Evolutionary conservation across 2,329 filamentous ascomycete genomes (phyloP), one percentile per base, ranked within the genome.

Genomic region (Arthroderma sp.): DNA sequence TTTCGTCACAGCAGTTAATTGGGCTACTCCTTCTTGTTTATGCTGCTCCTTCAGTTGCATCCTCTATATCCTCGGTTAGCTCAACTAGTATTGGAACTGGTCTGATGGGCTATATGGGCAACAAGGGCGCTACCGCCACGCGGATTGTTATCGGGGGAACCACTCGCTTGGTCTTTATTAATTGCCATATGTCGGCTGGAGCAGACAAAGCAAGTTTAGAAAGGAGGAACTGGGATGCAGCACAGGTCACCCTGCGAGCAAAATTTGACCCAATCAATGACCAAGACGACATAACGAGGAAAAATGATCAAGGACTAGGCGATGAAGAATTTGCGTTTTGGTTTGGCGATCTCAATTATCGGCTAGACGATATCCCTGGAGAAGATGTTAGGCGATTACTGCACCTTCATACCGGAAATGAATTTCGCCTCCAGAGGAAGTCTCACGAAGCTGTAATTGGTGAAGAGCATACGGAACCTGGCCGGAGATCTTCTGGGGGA

Each of bases 291-390:
- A 60, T 64, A 33, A 78, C 80, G n/a, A 77, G 81, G 22, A 68
- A 72, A 0, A 47, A 54, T 9, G 51, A 48, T 27, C 78, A 83
- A 42, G 75, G 70, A 32, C 81, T 98, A 51, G 88, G 86, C 1
- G 84, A 93, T 34, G 89, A 94, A 52, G 91, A 98, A 58, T 87
- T 95, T 65, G 79, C 81, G 0, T 95, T 98, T 57, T 96, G 89
- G 86, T 85, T 94, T 57, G 91, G 91, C 5, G 91, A 98, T 61
- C 71, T 98, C 36, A 98, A 98, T 60, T 98, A 95, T 58, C 78
- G 91, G 30, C 72, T 98, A 0, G 86, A 93, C 42, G 85, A 82
- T 38, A 75, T 96, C 40, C 85, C 89, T 0, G 88, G 87, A 1
- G 83, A 91, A 33, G 91, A 98, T 59, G 91, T 98, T 39, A 77